Evolutionary conservation across 169 alveolate genomes (phyloP).

Genomic region (Plasmodium fragile): DNA sequence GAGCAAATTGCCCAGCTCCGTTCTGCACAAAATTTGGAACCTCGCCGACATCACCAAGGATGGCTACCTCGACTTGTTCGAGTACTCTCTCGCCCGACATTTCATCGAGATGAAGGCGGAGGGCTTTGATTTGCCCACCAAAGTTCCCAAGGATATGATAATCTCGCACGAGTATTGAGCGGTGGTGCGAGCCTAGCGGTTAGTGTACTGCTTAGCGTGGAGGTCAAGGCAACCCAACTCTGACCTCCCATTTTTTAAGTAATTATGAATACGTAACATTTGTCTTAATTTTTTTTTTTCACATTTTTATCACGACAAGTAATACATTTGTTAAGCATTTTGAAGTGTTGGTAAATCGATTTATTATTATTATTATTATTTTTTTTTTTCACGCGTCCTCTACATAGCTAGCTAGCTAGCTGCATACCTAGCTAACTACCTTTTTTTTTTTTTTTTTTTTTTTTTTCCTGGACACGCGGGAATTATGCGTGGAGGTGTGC

Average conservation of each 20-base stretch:
- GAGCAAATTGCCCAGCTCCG: slow-evolving; percentile 79
- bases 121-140: slow-evolving; percentile 79
- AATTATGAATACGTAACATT: background rate
- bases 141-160: slow-evolving; percentile 63
- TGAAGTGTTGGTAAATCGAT: slow-evolving; percentile 6
- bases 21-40: slow-evolving; percentile 81
- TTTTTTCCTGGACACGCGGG: background rate
- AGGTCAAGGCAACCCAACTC: background rate
- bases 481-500: background rate
- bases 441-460: too few relatives aligned
- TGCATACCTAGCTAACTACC: background rate
- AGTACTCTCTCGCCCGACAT: slow-evolving; percentile 78
- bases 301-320: background rate
- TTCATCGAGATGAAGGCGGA: slow-evolving; percentile 79
- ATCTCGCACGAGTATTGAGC: slow-evolving; percentile 37
- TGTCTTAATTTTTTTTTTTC: background rate
- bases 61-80: slow-evolving; percentile 81
- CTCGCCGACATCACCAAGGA: slow-evolving; percentile 79
- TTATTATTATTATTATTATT: background rate
- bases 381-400: background rate
- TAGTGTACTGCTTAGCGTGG: background rate
- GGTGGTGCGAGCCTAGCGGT: background rate
- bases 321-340: background rate
- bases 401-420: background rate
- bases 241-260: background rate